Evolutionary conservation across 73 alveolate species (phyloP).

Genomic region (Urostyla sp.): DNA sequence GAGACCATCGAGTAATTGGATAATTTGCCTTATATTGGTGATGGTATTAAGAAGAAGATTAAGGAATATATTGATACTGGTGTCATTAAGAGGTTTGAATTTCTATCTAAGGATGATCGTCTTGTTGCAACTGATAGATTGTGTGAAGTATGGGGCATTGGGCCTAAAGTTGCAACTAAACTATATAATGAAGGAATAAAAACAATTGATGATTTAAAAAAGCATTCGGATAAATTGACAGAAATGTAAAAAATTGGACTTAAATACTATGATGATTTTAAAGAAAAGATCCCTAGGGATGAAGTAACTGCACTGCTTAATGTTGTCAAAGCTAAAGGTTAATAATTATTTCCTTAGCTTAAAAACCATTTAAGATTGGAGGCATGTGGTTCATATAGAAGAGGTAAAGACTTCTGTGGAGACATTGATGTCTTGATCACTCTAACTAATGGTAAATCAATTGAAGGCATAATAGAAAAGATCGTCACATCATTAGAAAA

Average conservation of each 20-base stretch:
- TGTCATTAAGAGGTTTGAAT: slow-evolving; percentile 77
- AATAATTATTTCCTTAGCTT: slow-evolving; percentile 62
- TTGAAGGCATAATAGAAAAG: slow-evolving; percentile 79
- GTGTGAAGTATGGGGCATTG: slow-evolving; percentile 95
- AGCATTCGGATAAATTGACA: slow-evolving; percentile 75
- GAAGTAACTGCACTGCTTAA: slow-evolving; percentile 86
- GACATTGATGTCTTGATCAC: slow-evolving; percentile 95
- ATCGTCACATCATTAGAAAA: slow-evolving; percentile 78
- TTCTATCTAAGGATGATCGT: slow-evolving; percentile 81
- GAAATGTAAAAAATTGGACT: slow-evolving; percentile 85
- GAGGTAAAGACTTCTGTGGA: slow-evolving; percentile 96
- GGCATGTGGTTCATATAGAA: slow-evolving; percentile 96
- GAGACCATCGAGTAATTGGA: slow-evolving; percentile 69
- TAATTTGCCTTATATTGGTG: slow-evolving; percentile 81
- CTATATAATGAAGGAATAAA: slow-evolving; percentile 89
- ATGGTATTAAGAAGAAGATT: slow-evolving; percentile 87
- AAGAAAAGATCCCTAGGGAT: slow-evolving; percentile 89
- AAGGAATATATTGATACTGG: slow-evolving; percentile 94
- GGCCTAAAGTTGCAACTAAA: slow-evolving; percentile 87
- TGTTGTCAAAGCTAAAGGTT: slow-evolving; percentile 74
- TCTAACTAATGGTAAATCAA: slow-evolving; percentile 79
- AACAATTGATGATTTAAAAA: slow-evolving; percentile 80
- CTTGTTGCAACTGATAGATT: slow-evolving; percentile 76
- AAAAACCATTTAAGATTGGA: slow-evolving; percentile 61
- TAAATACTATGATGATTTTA: slow-evolving; percentile 89